Conservation (phyloP, 139 green algal genomes). For the Yamagishiella unicocca region DNA sequence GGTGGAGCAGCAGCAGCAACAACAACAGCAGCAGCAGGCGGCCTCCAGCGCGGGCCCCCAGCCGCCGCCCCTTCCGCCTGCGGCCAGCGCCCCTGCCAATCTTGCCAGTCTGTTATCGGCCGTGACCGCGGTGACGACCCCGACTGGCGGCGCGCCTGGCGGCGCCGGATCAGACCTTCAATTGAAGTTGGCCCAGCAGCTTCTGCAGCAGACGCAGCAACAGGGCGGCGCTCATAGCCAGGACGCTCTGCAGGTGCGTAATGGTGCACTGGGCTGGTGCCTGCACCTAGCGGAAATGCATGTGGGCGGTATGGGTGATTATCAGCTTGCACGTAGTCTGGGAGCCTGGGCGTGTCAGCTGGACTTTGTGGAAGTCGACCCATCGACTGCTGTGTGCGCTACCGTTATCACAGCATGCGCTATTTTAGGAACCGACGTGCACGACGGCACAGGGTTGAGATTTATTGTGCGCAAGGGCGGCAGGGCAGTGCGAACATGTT, state of each 20-base stretch:
- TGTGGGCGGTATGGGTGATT: too few relatives aligned
- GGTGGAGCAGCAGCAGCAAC: constrained; percentile 25
- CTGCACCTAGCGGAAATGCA: too few relatives aligned
- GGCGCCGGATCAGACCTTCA: constrained; percentile 1
- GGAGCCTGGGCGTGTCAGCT: too few relatives aligned
- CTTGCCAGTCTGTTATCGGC: constrained; percentile 12
- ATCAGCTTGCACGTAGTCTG: too few relatives aligned
- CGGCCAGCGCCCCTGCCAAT: constrained; percentile 18
- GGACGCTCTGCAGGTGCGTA: background rate
- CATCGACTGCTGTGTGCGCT: too few relatives aligned
- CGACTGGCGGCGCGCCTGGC: background rate
- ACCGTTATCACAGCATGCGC: too few relatives aligned
- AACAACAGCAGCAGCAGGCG: constrained; percentile 10
- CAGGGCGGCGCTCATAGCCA: background rate
- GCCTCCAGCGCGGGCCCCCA: background rate
- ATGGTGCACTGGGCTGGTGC: too few relatives aligned
- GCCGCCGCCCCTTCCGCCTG: constrained; percentile 6
- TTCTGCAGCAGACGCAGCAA: constrained; percentile 38
- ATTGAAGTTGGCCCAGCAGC: constrained; percentile 37
- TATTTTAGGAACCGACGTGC: too few relatives aligned
- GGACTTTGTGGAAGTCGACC: too few relatives aligned
- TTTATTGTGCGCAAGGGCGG: too few relatives aligned
- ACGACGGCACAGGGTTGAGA: too few relatives aligned
- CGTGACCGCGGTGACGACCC: background rate
- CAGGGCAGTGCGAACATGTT: too few relatives aligned